Conservation (phyloP, 805 yeast genomes). For the Saturnispora sanitii region DNA sequence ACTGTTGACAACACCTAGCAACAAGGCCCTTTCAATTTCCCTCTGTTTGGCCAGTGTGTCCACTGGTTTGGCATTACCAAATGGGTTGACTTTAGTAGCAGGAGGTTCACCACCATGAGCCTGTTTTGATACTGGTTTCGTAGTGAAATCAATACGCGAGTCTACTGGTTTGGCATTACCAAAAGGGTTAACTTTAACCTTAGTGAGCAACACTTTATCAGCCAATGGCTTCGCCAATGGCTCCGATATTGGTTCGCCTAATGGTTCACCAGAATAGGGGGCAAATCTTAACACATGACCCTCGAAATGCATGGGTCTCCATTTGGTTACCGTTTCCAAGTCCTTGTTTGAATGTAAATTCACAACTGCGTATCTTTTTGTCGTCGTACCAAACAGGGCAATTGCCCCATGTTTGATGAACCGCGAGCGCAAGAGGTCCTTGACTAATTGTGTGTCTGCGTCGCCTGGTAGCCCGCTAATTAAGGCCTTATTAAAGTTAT, state of each 20-base stretch:
- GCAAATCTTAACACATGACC: constrained; percentile 28
- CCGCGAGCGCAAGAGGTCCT: constrained; percentile 54
- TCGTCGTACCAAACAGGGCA: constrained; percentile 38
- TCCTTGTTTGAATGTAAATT: constrained; percentile 44
- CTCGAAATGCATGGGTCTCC: constrained; percentile 44
- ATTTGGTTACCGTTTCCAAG: constrained; percentile 48
- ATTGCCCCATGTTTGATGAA: constrained; percentile 48
- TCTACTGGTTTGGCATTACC: constrained; percentile 32
- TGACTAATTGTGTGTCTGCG: constrained; percentile 40
- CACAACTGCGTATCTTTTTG: constrained; percentile 54
- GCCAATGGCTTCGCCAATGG: constrained; percentile 4
- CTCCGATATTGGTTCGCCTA: too few relatives aligned
- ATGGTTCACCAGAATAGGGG: too few relatives aligned
- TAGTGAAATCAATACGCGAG: too few relatives aligned
- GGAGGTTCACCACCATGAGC: neutral
- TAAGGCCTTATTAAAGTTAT: too few relatives aligned
- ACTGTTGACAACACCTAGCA: constrained; percentile 33
- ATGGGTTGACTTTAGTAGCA: constrained; percentile 50
- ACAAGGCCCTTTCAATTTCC: constrained; percentile 48
- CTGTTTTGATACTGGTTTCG: neutral
- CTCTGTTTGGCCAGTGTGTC: constrained; percentile 57
- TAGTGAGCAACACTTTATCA: too few relatives aligned
- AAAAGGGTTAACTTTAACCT: constrained; percentile 51
- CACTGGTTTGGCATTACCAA: constrained; percentile 81
- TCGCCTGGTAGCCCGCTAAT: constrained; percentile 52